These are phyloP conservation scores for Globisporangium cystogenes DNA, from an alignment of 352 stramenopile species.

Conservation along the genomic window DNA sequence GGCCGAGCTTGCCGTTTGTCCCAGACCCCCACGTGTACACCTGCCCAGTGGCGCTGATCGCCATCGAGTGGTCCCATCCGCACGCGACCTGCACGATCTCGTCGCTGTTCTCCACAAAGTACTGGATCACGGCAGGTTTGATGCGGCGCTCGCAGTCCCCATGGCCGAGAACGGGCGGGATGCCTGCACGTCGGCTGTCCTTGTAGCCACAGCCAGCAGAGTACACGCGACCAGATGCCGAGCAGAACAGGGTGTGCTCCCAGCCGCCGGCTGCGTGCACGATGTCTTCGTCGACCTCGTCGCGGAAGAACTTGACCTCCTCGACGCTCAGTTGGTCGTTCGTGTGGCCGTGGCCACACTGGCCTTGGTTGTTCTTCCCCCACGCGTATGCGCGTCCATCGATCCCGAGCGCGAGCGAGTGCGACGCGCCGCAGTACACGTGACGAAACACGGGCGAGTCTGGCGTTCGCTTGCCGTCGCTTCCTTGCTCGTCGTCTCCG, in stretches of 20 bases:
- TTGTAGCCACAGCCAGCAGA: constrained; percentile 82
- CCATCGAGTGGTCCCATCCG: constrained; percentile 82
- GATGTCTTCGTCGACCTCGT: constrained; percentile 40
- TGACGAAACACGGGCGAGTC: constrained; percentile 16
- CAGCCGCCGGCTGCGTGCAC: constrained; percentile 60
- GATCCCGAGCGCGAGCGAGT: constrained; percentile 59
- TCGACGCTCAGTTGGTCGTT: constrained; percentile 61
- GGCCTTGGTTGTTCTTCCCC: constrained; percentile 86
- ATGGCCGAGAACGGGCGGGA: constrained; percentile 76
- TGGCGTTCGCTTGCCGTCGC: neutral
- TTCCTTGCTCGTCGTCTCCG: neutral
- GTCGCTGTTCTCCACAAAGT: constrained; percentile 45
- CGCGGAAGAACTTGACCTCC: constrained; percentile 48
- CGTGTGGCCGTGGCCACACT: constrained; percentile 74
- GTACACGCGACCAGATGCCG: constrained; percentile 56
- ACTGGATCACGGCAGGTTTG: constrained; percentile 48
- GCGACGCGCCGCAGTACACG: constrained; percentile 71
- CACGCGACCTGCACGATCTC: constrained; percentile 62
- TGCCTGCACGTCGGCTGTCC: constrained; percentile 67
- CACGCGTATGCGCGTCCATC: constrained; percentile 56
- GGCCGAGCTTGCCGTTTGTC: constrained; percentile 76
- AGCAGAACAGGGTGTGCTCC: constrained; percentile 80
- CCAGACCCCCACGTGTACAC: constrained; percentile 81
- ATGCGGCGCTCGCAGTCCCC: constrained; percentile 62
- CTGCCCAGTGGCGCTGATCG: constrained; percentile 41